A percentile compares a stretch with the other conserved stretches of the same genome.
These are phyloP conservation scores for Fraxinus quadrangulata DNA, from an alignment of 257 asterid genomes.

Conservation along the genomic window DNA sequence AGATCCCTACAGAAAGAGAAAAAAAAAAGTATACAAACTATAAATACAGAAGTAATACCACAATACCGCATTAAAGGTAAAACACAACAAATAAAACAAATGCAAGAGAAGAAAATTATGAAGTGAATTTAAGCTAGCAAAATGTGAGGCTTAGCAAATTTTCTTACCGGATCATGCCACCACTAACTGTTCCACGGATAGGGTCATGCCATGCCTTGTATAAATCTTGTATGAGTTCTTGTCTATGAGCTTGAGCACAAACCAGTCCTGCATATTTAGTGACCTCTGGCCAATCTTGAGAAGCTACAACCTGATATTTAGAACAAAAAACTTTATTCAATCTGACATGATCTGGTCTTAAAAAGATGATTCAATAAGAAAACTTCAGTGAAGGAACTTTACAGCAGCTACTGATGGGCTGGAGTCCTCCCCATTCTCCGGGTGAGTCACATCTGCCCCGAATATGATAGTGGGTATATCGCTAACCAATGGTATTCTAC, in stretches of 20 bases:
- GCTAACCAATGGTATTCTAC: slow-evolving; percentile 91
- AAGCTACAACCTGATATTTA: slow-evolving; percentile 81
- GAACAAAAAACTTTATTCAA: slow-evolving; percentile 17
- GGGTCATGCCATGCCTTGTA: slow-evolving; percentile 99
- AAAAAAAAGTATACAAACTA: not conserved
- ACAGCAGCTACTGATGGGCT: slow-evolving; percentile 99
- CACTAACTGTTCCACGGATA: slow-evolving; percentile 87
- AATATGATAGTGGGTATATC: slow-evolving; percentile 97
- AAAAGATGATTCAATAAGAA: not conserved
- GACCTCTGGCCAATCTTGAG: slow-evolving; percentile 99
- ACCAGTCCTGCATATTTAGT: slow-evolving; percentile 97
- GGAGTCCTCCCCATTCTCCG: slow-evolving; percentile 96
- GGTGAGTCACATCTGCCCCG: slow-evolving; percentile 99
- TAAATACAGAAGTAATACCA: not conserved
- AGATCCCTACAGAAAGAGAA: slow-evolving; percentile 69
- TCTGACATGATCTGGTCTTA: not conserved
- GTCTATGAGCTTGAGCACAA: slow-evolving; percentile 99
- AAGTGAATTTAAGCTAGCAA: not conserved
- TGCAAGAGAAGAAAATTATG: not conserved
- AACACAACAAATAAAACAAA: not conserved
- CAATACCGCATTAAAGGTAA: not conserved
- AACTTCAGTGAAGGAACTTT: slow-evolving; percentile 25
- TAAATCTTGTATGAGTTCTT: slow-evolving; percentile 92
- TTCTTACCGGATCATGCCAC: slow-evolving; percentile 93
- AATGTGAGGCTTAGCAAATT: not conserved